These are phyloP conservation scores for Persicaria maculosa DNA, from an alignment of 148 eudicot species.

Conservation along the genomic window DNA sequence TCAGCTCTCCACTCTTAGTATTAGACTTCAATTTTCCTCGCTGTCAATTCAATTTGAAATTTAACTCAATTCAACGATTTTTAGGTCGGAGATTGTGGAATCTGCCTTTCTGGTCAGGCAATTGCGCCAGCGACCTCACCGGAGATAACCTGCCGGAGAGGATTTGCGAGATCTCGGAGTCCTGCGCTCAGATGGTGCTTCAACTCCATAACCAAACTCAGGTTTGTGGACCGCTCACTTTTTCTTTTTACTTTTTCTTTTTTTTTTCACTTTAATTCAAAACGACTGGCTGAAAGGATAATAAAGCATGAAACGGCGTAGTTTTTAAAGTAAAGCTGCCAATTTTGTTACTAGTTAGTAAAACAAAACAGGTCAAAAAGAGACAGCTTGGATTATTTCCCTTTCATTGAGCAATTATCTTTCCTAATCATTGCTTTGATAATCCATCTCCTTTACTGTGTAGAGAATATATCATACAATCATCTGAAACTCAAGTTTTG, in stretches of 20 bases:
- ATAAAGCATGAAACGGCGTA: not conserved
- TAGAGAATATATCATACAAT: not conserved
- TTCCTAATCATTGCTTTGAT: not conserved
- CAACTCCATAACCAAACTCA: slow-evolving; percentile 57
- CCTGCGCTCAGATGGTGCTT: slow-evolving; percentile 79
- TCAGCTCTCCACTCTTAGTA: not conserved
- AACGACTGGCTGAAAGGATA: not conserved
- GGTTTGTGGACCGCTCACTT: slow-evolving; percentile 28
- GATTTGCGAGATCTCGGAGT: slow-evolving; percentile 65
- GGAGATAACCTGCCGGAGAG: slow-evolving; percentile 46
- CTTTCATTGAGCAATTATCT: slow-evolving; percentile 8
- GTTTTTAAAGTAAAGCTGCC: slow-evolving; percentile 1
- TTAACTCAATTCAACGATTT: not conserved
- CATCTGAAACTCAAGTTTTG: not conserved
- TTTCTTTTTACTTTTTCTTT: not conserved
- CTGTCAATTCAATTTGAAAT: not conserved
- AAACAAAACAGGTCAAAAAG: slow-evolving; percentile 4
- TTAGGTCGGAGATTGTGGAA: slow-evolving; percentile 66
- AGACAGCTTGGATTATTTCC: slow-evolving; percentile 1
- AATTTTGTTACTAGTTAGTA: not conserved
- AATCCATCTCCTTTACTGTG: not conserved
- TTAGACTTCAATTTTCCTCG: not conserved
- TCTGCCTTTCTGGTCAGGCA: slow-evolving; percentile 38
- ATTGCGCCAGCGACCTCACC: slow-evolving; percentile 32
- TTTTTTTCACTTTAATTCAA: slow-evolving; percentile 6